A percentile compares a stretch with the other conserved stretches of the same genome.
Conservation (phyloP, 192 early-diverging fungal species). For the Linnemannia zychae region DNA sequence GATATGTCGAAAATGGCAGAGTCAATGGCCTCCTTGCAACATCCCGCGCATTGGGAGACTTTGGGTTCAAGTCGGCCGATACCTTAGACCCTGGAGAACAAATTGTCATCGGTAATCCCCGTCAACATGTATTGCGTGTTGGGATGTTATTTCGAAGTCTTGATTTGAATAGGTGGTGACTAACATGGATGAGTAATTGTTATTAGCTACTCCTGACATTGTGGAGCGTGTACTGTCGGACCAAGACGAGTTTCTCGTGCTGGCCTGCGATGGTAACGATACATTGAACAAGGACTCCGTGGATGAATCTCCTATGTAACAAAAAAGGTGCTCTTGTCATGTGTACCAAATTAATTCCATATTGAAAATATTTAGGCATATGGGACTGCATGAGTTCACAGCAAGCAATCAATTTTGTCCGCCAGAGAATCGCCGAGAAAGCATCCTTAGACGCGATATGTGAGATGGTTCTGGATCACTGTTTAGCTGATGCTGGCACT, state of each 20-base stretch:
- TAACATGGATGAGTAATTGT: neutral
- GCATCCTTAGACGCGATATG: conserved; percentile 75
- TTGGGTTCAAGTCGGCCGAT: conserved; percentile 96
- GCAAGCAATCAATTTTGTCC: conserved; percentile 88
- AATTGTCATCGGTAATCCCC: conserved; percentile 81
- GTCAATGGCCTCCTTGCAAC: conserved; percentile 98
- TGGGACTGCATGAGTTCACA: conserved; percentile 98
- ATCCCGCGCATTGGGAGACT: conserved; percentile 97
- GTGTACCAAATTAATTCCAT: neutral
- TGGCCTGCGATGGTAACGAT: conserved; percentile 94
- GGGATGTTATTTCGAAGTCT: neutral
- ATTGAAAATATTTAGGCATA: conserved; percentile 74
- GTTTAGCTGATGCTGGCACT: conserved; percentile 90
- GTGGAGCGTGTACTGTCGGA: conserved; percentile 67
- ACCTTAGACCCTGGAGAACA: conserved; percentile 86
- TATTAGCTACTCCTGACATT: conserved; percentile 85
- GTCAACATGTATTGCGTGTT: neutral
- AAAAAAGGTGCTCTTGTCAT: neutral
- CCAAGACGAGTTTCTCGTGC: conserved; percentile 92
- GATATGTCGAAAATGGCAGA: conserved; percentile 98
- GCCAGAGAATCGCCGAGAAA: conserved; percentile 73
- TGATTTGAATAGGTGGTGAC: too few relatives aligned
- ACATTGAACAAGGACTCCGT: neutral
- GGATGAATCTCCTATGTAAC: neutral
- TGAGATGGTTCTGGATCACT: conserved; percentile 92